phyloP scores from a whole-genome alignment of 148 eudicot species.

The Vaccinium corymbosum region DNA sequence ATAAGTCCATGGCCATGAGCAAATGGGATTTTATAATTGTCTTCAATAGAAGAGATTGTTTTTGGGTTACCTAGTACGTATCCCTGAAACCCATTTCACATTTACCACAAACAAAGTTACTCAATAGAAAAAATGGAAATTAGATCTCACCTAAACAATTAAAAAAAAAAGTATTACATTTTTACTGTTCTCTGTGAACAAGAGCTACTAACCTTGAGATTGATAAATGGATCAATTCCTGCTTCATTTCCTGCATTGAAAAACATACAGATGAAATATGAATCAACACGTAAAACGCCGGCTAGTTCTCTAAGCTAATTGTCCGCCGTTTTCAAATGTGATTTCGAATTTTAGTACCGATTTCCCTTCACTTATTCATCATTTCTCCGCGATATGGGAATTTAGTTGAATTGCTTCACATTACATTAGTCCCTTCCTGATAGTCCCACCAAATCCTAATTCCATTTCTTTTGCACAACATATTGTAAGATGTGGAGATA shows the following conservation, averaged over 20 bases:
- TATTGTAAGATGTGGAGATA: too few relatives aligned
- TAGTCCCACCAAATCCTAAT: too few relatives aligned
- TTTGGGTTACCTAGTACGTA: slow-evolving; percentile 30
- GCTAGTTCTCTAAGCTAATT: background rate
- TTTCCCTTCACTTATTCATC: too few relatives aligned
- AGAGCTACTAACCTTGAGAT: slow-evolving; percentile 33
- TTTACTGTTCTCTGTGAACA: background rate
- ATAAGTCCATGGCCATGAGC: slow-evolving; percentile 41
- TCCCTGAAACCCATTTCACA: slow-evolving; percentile 19
- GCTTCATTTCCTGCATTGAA: slow-evolving; percentile 40
- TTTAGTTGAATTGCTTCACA: too few relatives aligned
- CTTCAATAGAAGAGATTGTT: slow-evolving; percentile 19
- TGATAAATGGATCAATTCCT: slow-evolving; percentile 33
- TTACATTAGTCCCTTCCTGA: too few relatives aligned
- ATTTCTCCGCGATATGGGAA: too few relatives aligned
- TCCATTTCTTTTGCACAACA: too few relatives aligned
- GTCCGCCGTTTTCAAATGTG: background rate
- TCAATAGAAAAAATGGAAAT: too few relatives aligned
- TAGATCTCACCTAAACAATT: too few relatives aligned
- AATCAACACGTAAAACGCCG: background rate
- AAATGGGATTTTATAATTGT: slow-evolving; percentile 24
- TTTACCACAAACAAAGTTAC: background rate
- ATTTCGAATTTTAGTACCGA: background rate
- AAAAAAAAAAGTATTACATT: background rate
- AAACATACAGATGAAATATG: background rate